Conservation (phyloP, 1,284 basidiomycete species). For the Melampsora americana region DNA sequence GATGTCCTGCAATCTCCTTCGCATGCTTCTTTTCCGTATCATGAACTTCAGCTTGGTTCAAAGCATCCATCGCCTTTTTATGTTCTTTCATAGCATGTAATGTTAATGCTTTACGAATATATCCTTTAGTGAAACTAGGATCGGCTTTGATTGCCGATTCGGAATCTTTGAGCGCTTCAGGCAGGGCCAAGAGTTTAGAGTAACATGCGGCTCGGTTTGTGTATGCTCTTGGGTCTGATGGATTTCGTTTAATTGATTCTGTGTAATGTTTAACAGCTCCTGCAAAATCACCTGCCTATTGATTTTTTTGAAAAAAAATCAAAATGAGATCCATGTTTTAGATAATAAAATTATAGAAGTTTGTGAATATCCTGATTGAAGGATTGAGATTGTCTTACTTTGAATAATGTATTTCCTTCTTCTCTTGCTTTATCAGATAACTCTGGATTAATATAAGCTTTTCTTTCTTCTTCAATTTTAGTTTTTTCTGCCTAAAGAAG, state of each 20-base stretch:
- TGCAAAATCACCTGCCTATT: slow-evolving; percentile 72
- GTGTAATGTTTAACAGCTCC: slow-evolving; percentile 88
- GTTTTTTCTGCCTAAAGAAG: slow-evolving; percentile 64
- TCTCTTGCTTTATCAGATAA: slow-evolving; percentile 80
- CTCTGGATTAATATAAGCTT: slow-evolving; percentile 84
- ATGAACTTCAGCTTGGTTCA: slow-evolving; percentile 69
- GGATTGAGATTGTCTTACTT: too few species aligned
- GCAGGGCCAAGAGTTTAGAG: slow-evolving; percentile 86
- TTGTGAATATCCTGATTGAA: too few species aligned
- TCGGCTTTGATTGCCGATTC: slow-evolving; percentile 91
- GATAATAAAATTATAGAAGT: too few species aligned
- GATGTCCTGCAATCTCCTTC: slow-evolving; percentile 73
- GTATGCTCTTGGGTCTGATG: slow-evolving; percentile 83
- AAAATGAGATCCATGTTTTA: too few species aligned
- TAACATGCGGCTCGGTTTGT: slow-evolving; percentile 97
- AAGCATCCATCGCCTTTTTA: slow-evolving; percentile 75
- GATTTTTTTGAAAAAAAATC: too few species aligned
- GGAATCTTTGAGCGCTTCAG: slow-evolving; percentile 93
- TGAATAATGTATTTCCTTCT: slow-evolving; percentile 89
- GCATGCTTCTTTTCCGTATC: slow-evolving; percentile 75
- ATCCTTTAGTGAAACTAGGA: slow-evolving; percentile 85
- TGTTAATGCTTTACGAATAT: slow-evolving; percentile 88
- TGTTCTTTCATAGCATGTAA: slow-evolving; percentile 87
- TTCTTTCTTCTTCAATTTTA: slow-evolving; percentile 71
- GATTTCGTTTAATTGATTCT: slow-evolving; percentile 94